Percentiles rank a stretch among this genome's conserved stretches.
These are phyloP conservation scores for Vitis hybrid DNA, from an alignment of 177 flowering plant genomes.

Conservation along the genomic window DNA sequence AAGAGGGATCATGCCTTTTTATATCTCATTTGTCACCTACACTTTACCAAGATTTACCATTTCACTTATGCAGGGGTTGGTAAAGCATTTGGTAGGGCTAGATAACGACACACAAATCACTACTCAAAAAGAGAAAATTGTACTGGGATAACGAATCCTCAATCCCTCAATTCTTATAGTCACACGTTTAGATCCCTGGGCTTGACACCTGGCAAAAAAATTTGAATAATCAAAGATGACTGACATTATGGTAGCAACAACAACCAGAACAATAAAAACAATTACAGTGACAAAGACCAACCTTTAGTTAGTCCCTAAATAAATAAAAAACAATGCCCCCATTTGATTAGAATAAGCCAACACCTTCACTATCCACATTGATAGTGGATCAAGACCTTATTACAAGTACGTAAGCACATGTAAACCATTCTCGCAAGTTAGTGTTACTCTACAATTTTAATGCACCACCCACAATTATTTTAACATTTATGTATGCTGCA, in stretches of 20 bases:
- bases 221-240: neutral
- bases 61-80: no score
- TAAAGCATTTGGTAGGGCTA: no score
- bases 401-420: slow-evolving; percentile 33
- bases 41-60: no score
- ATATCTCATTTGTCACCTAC: no score
- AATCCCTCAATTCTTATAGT: no score
- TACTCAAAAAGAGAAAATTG: no score
- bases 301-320: neutral
- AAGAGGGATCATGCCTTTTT: no score
- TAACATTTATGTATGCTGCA: neutral
- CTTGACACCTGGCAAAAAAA: no score
- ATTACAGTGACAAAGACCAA: neutral
- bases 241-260: neutral
- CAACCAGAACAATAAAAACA: neutral
- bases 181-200: no score
- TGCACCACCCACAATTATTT: slow-evolving; percentile 21
- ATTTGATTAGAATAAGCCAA: slow-evolving; percentile 19
- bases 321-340: neutral
- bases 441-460: slow-evolving; percentile 9
- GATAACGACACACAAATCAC: no score
- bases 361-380: slow-evolving; percentile 35
- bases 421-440: slow-evolving; percentile 11
- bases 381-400: slow-evolving; percentile 29
- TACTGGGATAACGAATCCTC: no score